These are phyloP conservation scores for Aspergillus pseudoterreus DNA, from an alignment of 2,329 filamentous ascomycete species.

Conservation along the genomic window DNA sequence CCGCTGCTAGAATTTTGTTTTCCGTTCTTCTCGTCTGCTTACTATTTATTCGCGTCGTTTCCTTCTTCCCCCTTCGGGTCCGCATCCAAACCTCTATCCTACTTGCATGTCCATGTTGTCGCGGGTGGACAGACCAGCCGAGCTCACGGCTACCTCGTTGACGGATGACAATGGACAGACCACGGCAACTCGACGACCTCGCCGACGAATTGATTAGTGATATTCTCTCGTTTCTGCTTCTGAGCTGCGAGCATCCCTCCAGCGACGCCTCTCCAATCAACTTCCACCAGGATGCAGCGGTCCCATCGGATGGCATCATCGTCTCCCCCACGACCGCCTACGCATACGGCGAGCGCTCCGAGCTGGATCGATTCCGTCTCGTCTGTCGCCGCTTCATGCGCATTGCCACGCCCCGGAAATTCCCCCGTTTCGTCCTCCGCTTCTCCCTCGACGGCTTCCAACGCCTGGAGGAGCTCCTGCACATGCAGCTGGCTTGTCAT, in stretches of 20 bases:
- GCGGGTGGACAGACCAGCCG: constrained; percentile 26
- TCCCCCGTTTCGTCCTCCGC: constrained; percentile 34
- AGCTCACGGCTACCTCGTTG: constrained; percentile 28
- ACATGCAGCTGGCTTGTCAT: constrained; percentile 36
- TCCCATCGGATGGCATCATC: constrained; percentile 5
- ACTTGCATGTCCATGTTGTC: constrained; percentile 29
- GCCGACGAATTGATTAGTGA: constrained; percentile 35
- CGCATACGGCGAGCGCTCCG: constrained; percentile 27
- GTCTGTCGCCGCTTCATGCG: constrained; percentile 40
- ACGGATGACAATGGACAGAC: constrained; percentile 30
- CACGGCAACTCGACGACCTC: constrained; percentile 31
- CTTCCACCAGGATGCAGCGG: neutral
- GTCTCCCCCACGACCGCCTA: neutral
- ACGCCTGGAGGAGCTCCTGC: constrained; percentile 31
- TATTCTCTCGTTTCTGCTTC: constrained; percentile 27
- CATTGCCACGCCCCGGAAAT: constrained; percentile 38
- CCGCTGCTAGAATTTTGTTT: neutral
- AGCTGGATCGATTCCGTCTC: constrained; percentile 39
- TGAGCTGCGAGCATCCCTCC: constrained; percentile 16
- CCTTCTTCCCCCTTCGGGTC: neutral
- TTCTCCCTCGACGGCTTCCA: constrained; percentile 34
- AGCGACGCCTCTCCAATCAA: constrained; percentile 11
- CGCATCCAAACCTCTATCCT: neutral
- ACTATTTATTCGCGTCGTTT: neutral
- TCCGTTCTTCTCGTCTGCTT: neutral